Evolutionary conservation across 2,329 filamentous ascomycete species (phyloP).

Genomic region (Stemphylium vesicarium): DNA sequence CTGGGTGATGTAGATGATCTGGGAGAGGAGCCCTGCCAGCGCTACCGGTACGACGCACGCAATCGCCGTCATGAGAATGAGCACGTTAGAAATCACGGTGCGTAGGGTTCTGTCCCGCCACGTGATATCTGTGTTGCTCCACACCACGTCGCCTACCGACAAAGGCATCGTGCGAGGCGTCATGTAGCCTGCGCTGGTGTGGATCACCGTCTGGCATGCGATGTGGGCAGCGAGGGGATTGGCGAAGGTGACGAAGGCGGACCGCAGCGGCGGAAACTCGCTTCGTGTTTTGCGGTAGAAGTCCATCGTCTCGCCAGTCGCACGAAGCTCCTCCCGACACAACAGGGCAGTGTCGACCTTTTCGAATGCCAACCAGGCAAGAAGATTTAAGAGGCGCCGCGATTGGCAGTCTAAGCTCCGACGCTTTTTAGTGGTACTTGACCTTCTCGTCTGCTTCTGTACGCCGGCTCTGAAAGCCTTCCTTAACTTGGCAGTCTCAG

Average conservation of each 20-base stretch:
- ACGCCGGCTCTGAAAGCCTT: conserved; percentile 1
- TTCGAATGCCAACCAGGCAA: background rate
- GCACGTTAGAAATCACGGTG: conserved; percentile 7
- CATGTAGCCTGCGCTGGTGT: conserved; percentile 12
- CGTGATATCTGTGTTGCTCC: conserved; percentile 13
- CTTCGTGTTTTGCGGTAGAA: background rate
- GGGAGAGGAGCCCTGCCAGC: conserved; percentile 12
- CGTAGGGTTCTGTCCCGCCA: conserved; percentile 11
- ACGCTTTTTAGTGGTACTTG: background rate
- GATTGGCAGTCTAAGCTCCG: background rate
- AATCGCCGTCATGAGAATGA: conserved; percentile 1
- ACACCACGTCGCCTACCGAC: conserved; percentile 11
- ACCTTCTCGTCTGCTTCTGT: background rate
- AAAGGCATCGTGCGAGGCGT: conserved; percentile 7
- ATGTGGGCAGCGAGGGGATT: conserved; percentile 9
- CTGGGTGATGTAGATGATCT: conserved; percentile 16
- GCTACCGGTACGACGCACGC: conserved; percentile 11
- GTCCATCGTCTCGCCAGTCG: conserved; percentile 6
- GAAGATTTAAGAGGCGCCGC: background rate
- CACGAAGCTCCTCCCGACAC: conserved; percentile 5
- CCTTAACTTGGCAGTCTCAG: conserved; percentile 3
- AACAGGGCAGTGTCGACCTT: conserved; percentile 6
- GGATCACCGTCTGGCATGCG: conserved; percentile 12
- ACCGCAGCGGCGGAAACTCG: conserved; percentile 2
- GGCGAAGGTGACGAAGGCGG: conserved; percentile 16